A percentile compares a stretch with the other conserved stretches of the same genome.
Evolutionary conservation across 2,329 filamentous ascomycete species (phyloP).

Genomic region (Calonectria leucothoes): DNA sequence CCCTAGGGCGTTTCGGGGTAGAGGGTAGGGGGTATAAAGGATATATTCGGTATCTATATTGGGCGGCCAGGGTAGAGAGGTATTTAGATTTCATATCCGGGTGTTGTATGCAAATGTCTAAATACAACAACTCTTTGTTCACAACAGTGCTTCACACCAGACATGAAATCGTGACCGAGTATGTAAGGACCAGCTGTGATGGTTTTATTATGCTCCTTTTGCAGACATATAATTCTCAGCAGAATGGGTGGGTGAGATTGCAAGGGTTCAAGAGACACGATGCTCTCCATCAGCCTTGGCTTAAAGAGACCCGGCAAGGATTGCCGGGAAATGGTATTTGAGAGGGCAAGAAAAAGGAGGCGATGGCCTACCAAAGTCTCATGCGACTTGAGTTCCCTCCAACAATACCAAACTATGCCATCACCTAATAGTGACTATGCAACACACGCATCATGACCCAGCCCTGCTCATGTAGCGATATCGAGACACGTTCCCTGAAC

Average conservation of each 20-base stretch:
- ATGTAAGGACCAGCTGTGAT: background rate
- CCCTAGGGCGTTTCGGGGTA: slow-evolving; percentile 16
- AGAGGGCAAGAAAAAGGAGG: background rate
- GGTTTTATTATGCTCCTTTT: background rate
- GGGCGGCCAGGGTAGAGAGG: slow-evolving; percentile 20
- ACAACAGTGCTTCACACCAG: background rate
- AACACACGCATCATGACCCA: slow-evolving; percentile 12
- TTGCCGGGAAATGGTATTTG: background rate
- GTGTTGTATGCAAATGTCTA: slow-evolving; percentile 13
- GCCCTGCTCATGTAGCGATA: slow-evolving; percentile 12
- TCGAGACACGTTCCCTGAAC: slow-evolving; percentile 30
- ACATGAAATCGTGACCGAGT: background rate
- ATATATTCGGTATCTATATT: background rate
- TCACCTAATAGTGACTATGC: background rate
- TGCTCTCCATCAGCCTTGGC: background rate
- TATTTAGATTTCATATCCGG: slow-evolving; percentile 20
- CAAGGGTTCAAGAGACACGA: background rate
- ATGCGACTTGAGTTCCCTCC: background rate
- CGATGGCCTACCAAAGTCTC: background rate
- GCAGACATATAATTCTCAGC: background rate
- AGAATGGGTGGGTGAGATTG: background rate
- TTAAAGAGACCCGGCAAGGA: background rate
- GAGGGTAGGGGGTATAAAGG: slow-evolving; percentile 1
- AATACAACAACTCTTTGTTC: background rate
- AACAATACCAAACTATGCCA: background rate